Conservation (phyloP, 108 stramenopile species). For the Chaetoceros tenuissimus region DNA sequence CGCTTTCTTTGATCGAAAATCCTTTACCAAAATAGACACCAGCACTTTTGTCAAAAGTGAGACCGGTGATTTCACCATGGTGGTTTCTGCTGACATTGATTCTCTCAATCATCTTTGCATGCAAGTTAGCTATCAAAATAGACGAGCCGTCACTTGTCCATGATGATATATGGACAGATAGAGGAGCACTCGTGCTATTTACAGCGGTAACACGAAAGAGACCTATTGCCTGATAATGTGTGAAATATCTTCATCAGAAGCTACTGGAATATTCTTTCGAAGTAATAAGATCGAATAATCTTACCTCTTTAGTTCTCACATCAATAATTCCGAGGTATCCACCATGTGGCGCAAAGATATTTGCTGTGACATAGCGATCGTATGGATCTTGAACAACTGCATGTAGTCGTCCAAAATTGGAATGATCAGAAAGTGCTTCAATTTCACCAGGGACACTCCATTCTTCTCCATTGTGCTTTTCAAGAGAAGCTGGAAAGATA, state of each 20-base stretch:
- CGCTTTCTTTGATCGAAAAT: constrained; percentile 4
- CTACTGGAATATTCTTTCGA: no score
- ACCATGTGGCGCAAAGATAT: constrained; percentile 17
- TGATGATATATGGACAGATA: constrained; percentile 20
- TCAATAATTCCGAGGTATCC: constrained; percentile 3
- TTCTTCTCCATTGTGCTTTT: neutral
- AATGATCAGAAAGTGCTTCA: neutral
- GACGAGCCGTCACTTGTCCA: constrained; percentile 13
- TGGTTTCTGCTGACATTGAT: constrained; percentile 13
- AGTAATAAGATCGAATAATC: no score
- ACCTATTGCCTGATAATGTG: constrained; percentile 14
- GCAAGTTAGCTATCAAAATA: constrained; percentile 13
- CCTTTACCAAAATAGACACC: constrained; percentile 15
- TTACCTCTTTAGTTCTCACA: neutral
- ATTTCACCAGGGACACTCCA: no score
- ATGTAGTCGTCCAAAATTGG: constrained; percentile 19
- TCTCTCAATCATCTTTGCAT: constrained; percentile 24
- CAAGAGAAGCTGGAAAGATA: constrained; percentile 16
- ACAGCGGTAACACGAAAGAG: constrained; percentile 22
- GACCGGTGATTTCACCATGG: constrained; percentile 10
- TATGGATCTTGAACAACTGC: constrained; percentile 17
- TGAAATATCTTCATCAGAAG: no score
- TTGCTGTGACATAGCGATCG: constrained; percentile 20
- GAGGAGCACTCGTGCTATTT: no score
- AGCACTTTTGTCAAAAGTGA: constrained; percentile 13